Percentiles rank a stretch among this genome's conserved stretches.
phyloP scores from a whole-genome alignment of 805 yeast genomes.

The Schizosaccharomyces japonicus region DNA sequence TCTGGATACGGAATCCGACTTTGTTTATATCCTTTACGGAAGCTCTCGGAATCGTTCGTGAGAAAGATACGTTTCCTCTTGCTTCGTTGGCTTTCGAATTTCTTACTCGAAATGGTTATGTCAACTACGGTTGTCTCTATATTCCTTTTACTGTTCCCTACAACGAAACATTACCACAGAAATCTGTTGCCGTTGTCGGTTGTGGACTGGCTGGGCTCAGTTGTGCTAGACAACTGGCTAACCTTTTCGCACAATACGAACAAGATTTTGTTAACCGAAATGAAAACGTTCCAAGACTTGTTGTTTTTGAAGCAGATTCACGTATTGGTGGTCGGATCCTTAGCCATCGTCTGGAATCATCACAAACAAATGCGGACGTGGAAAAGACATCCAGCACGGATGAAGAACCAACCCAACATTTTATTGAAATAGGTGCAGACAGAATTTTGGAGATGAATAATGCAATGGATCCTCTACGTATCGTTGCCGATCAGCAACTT shows the following conservation, averaged over 20 bases:
- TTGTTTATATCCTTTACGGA: constrained; percentile 20
- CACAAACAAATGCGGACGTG: too few species aligned
- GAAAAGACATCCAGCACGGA: too few species aligned
- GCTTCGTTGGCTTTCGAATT: constrained; percentile 24
- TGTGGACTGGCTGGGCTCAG: constrained; percentile 96
- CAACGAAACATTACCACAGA: constrained; percentile 12
- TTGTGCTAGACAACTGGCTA: constrained; percentile 80
- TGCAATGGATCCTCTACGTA: not conserved
- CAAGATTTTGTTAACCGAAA: constrained; percentile 16
- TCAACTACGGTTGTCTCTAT: constrained; percentile 21
- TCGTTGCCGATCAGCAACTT: constrained; percentile 11
- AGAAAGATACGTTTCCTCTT: constrained; percentile 18
- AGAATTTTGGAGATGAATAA: too few species aligned
- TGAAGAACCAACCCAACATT: too few species aligned
- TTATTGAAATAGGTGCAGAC: too few species aligned
- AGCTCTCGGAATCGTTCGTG: constrained; percentile 22
- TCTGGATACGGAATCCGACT: constrained; percentile 22
- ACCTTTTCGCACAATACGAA: constrained; percentile 23
- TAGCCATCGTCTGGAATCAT: constrained; percentile 15
- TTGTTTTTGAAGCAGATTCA: constrained; percentile 19
- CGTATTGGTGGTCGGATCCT: constrained; percentile 23
- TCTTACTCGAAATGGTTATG: constrained; percentile 21
- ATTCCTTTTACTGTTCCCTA: constrained; percentile 9
- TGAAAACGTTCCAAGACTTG: constrained; percentile 20
- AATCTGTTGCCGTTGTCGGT: constrained; percentile 52